phyloP scores from a whole-genome alignment of 106 monocot genomes.

The Platanthera guangdongensis region DNA sequence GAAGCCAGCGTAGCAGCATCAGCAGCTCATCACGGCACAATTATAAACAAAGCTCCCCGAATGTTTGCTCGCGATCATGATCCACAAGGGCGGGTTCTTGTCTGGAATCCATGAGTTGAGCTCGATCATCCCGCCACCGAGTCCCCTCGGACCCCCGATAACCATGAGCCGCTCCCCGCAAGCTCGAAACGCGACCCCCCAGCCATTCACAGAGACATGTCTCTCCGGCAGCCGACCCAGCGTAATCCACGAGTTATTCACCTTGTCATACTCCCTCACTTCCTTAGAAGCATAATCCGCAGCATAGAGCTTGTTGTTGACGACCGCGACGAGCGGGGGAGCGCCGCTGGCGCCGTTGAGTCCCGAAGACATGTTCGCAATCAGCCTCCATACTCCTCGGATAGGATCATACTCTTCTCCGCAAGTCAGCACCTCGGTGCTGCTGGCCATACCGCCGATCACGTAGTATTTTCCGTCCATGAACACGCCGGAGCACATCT shows the following conservation, averaged over 20 bases:
- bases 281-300: constrained; percentile 56
- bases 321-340: constrained; percentile 80
- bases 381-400: constrained; percentile 39
- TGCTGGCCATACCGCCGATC: constrained; percentile 52
- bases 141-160: constrained; percentile 37
- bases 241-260: constrained; percentile 41
- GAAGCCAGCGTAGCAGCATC: constrained; percentile 7
- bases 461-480: constrained; percentile 85
- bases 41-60: constrained; percentile 81
- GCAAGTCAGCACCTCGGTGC: constrained; percentile 44
- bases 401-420: constrained; percentile 72
- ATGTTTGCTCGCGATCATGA: constrained; percentile 51
- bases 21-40: constrained; percentile 85
- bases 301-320: constrained; percentile 65
- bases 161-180: constrained; percentile 51
- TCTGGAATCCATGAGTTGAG: constrained; percentile 49
- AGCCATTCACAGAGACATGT: constrained; percentile 55
- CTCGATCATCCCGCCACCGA: constrained; percentile 38
- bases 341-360: constrained; percentile 46
- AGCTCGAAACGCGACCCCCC: constrained; percentile 78
- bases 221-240: constrained; percentile 60
- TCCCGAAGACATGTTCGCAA: constrained; percentile 58
- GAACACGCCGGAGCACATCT: constrained; percentile 81
- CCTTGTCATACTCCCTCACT: constrained; percentile 60
- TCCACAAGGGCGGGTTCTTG: constrained; percentile 49